phyloP scores from a whole-genome alignment of 1,284 basidiomycete species.

The Cryptococcus hybrid region DNA sequence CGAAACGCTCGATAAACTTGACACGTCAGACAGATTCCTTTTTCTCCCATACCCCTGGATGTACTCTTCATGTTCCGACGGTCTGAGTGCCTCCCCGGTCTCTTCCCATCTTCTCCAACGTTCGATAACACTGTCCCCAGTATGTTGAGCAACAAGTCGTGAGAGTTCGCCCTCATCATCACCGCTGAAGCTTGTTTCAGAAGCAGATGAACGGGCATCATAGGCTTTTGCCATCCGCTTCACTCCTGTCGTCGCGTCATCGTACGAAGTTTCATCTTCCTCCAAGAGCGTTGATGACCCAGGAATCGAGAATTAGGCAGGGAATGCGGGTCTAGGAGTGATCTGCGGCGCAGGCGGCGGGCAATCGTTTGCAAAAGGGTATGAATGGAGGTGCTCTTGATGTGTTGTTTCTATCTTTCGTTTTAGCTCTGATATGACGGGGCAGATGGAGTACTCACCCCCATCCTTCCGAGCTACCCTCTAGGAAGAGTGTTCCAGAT shows the following conservation, averaged over 20 bases:
- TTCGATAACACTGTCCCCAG: slow-evolving; percentile 31
- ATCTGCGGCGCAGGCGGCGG: slow-evolving; percentile 34
- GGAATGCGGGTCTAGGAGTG: slow-evolving; percentile 13
- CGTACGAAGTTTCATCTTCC: slow-evolving; percentile 18
- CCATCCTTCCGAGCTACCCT: slow-evolving; percentile 29
- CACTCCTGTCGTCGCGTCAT: slow-evolving; percentile 30
- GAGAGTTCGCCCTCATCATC: slow-evolving; percentile 2
- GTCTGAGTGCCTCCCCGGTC: slow-evolving; percentile 1
- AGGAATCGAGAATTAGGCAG: not conserved
- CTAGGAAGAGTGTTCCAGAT: slow-evolving; percentile 32
- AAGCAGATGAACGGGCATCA: slow-evolving; percentile 31
- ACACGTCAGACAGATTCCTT: slow-evolving; percentile 13
- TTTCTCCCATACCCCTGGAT: slow-evolving; percentile 1
- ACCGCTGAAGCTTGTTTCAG: slow-evolving; percentile 22
- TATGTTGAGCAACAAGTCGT: slow-evolving; percentile 26
- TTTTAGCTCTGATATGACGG: not conserved
- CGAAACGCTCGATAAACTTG: slow-evolving; percentile 6
- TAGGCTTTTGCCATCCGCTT: slow-evolving; percentile 36
- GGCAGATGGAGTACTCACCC: slow-evolving; percentile 19
- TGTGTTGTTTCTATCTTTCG: slow-evolving; percentile 11
- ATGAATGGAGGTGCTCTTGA: slow-evolving; percentile 42
- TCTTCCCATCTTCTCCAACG: slow-evolving; percentile 26
- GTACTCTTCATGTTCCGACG: not conserved
- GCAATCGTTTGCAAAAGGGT: slow-evolving; percentile 36
- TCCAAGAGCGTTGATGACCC: slow-evolving; percentile 18